phyloP scores from a whole-genome alignment of 768 basidiomycete genomes.

The Mycena albidolilacea region DNA sequence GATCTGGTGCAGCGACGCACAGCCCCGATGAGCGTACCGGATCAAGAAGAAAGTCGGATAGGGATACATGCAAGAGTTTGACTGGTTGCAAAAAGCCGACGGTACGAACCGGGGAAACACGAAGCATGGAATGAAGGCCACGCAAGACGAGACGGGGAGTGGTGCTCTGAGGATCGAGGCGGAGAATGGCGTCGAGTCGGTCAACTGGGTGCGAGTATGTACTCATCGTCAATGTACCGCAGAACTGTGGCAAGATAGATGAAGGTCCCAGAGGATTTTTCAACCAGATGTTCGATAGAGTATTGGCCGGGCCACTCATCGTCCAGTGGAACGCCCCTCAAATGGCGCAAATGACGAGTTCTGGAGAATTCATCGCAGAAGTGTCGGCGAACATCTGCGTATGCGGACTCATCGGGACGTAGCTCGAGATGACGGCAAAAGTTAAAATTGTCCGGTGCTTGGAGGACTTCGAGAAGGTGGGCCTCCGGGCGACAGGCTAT shows the following conservation, averaged over 20 bases:
- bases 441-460: background rate
- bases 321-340: constrained; percentile 1
- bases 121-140: constrained; percentile 15
- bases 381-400: constrained; percentile 7
- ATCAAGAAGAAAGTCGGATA: constrained; percentile 15
- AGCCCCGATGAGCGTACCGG: background rate
- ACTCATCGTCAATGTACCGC: no score
- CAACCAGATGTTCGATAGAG: constrained; percentile 9
- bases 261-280: no score
- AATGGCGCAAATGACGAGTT: background rate
- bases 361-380: constrained; percentile 13
- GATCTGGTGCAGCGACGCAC: background rate
- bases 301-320: constrained; percentile 12
- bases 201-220: no score
- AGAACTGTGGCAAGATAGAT: no score
- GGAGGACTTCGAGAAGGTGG: no score
- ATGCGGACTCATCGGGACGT: constrained; percentile 7
- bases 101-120: background rate
- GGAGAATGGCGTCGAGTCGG: no score
- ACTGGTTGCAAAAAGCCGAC: background rate
- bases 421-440: constrained; percentile 12
- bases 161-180: no score
- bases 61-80: background rate
- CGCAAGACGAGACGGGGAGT: constrained; percentile 21
- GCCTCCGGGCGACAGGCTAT: constrained; percentile 14